Evolutionary conservation across 495 filamentous ascomycete species (phyloP).

Genomic region (Penicillium egyptiacum): DNA sequence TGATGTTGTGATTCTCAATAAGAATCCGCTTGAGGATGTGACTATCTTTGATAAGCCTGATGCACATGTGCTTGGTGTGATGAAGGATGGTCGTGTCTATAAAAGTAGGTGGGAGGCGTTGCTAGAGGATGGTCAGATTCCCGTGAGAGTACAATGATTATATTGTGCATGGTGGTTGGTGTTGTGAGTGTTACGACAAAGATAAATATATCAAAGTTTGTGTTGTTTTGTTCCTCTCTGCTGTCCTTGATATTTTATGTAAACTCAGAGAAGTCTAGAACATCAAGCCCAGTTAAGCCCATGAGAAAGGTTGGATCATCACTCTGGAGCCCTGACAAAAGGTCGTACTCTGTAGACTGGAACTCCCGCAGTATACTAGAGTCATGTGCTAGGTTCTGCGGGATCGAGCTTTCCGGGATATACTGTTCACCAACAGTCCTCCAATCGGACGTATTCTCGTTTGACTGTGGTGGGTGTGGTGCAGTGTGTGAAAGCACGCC

Average conservation of each 20-base stretch:
- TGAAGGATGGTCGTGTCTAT: conserved; percentile 51
- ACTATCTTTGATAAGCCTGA: conserved; percentile 48
- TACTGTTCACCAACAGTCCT: not conserved
- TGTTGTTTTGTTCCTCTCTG: not conserved
- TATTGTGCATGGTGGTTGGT: not conserved
- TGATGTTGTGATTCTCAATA: conserved; percentile 44
- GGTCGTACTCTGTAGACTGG: not conserved
- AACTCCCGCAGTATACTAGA: not conserved
- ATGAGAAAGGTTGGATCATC: conserved; percentile 27
- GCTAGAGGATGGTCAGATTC: conserved; percentile 31
- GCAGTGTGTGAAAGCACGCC: not conserved
- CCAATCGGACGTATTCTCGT: not conserved
- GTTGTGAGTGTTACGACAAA: too few relatives aligned
- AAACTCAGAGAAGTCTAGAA: conserved; percentile 23
- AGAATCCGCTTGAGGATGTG: conserved; percentile 54
- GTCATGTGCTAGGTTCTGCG: not conserved
- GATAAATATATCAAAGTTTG: too few relatives aligned
- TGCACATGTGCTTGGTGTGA: conserved; percentile 44
- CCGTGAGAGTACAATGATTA: conserved; percentile 25
- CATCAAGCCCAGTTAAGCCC: conserved; percentile 28
- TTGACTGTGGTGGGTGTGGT: not conserved
- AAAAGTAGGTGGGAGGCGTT: conserved; percentile 45
- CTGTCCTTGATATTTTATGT: not conserved
- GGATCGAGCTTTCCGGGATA: not conserved
- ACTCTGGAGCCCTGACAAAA: conserved; percentile 12